Evolutionary conservation across 139 green algal genomes (phyloP).

Genomic region (Asterochloris erici): DNA sequence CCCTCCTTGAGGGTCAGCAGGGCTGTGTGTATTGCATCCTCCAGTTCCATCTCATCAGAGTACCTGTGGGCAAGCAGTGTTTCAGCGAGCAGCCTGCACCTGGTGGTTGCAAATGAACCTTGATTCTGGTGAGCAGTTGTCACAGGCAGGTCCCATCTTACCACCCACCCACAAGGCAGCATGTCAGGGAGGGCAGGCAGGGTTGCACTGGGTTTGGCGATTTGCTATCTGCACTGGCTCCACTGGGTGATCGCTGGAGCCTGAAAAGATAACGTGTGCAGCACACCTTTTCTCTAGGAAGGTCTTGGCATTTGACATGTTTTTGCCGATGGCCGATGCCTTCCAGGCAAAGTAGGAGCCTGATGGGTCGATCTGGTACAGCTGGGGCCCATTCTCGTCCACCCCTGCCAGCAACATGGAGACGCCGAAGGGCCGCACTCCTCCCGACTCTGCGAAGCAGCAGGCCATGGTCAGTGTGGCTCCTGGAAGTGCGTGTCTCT

Average conservation of each 20-base stretch:
- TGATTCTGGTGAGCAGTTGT: too few relatives aligned
- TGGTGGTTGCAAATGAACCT: too few relatives aligned
- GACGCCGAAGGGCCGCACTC: conserved; percentile 97
- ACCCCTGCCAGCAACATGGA: conserved; percentile 94
- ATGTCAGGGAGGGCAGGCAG: too few relatives aligned
- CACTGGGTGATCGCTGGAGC: too few relatives aligned
- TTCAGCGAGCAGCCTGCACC: too few relatives aligned
- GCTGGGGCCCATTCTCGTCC: conserved; percentile 93
- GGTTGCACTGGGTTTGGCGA: too few relatives aligned
- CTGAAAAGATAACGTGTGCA: too few relatives aligned
- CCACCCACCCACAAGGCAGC: too few relatives aligned
- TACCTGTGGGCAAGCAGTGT: conserved; percentile 43
- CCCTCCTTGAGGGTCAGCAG: conserved; percentile 98
- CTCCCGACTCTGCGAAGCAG: conserved; percentile 74
- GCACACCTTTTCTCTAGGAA: conserved; percentile 82
- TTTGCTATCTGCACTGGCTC: too few relatives aligned
- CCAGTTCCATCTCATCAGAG: conserved; percentile 95
- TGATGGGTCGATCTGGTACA: conserved; percentile 97
- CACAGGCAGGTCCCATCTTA: too few relatives aligned
- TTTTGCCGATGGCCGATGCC: conserved; percentile 97
- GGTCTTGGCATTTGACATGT: conserved; percentile 95
- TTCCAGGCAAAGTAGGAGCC: conserved; percentile 99
- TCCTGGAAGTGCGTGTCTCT: too few relatives aligned
- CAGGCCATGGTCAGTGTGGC: too few relatives aligned
- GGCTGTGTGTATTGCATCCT: conserved; percentile 98